phyloP scores from a whole-genome alignment of 306 rosid species.

The Alnus rubra region DNA sequence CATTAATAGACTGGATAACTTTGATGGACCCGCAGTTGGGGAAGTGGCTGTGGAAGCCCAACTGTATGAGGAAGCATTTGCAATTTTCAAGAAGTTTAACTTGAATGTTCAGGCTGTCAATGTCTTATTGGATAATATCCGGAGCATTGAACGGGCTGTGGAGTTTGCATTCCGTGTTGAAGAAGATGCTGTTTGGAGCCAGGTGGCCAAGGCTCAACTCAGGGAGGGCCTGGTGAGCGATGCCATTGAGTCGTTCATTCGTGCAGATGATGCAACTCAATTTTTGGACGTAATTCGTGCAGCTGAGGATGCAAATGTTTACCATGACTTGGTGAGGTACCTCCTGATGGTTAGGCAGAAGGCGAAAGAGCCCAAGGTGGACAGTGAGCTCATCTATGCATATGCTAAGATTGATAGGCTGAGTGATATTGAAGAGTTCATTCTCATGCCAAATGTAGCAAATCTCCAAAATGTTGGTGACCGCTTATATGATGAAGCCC shows the following conservation, averaged over 20 bases:
- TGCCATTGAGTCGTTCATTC: slow-evolving; percentile 94
- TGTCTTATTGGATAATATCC: slow-evolving; percentile 84
- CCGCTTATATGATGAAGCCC: slow-evolving; percentile 87
- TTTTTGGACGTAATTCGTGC: slow-evolving; percentile 94
- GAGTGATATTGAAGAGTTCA: slow-evolving; percentile 93
- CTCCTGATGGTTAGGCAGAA: slow-evolving; percentile 99
- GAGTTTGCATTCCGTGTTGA: slow-evolving; percentile 99
- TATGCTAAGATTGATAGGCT: slow-evolving; percentile 97
- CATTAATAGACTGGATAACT: slow-evolving; percentile 88
- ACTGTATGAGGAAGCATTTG: slow-evolving; percentile 86
- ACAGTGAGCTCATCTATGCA: slow-evolving; percentile 97
- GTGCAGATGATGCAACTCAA: slow-evolving; percentile 94
- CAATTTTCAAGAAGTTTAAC: slow-evolving; percentile 97
- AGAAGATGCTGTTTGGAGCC: slow-evolving; percentile 99
- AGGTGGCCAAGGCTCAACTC: slow-evolving; percentile 98
- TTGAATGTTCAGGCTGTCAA: slow-evolving; percentile 98
- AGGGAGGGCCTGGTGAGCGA: slow-evolving; percentile 96
- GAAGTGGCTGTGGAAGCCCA: slow-evolving; percentile 97
- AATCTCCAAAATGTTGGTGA: slow-evolving; percentile 97
- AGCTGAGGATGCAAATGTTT: slow-evolving; percentile 74
- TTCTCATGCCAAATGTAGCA: slow-evolving; percentile 98
- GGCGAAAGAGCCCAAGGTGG: slow-evolving; percentile 93
- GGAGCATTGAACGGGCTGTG: slow-evolving; percentile 91
- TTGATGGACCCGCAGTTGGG: slow-evolving; percentile 99
- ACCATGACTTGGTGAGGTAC: slow-evolving; percentile 91